Evolutionary conservation across 2,329 filamentous ascomycete species (phyloP).

Genomic region (Ophiocordyceps camponoti-floridani): DNA sequence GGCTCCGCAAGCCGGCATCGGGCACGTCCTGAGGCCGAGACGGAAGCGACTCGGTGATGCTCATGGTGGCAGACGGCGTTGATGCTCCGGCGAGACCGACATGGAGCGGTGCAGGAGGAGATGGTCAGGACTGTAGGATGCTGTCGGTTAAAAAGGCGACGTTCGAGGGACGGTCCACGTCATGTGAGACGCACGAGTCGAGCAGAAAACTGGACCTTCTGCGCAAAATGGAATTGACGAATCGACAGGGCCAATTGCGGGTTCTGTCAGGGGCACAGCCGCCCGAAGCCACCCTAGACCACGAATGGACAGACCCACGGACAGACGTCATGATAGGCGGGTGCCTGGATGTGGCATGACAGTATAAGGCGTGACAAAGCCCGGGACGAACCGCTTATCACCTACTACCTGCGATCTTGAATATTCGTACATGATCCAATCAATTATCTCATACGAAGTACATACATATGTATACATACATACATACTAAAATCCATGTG

Average conservation of each 20-base stretch:
- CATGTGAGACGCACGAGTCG: too few species aligned
- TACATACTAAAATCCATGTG: too few species aligned
- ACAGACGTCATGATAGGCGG: too few species aligned
- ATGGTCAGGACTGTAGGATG: too few species aligned
- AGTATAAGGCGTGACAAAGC: too few species aligned
- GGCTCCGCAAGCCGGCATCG: slow-evolving; percentile 64
- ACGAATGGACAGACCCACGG: background rate
- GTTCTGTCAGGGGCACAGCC: background rate
- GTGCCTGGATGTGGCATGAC: too few species aligned
- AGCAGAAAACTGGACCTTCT: too few species aligned
- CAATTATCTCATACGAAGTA: too few species aligned
- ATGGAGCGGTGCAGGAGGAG: slow-evolving; percentile 4
- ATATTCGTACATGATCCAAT: too few species aligned
- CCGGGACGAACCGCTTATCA: background rate
- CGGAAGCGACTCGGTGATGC: slow-evolving; percentile 15
- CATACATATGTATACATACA: too few species aligned
- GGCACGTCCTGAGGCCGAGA: slow-evolving; percentile 13
- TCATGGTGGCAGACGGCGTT: slow-evolving; percentile 7
- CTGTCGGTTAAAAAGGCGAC: background rate
- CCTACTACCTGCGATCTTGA: background rate
- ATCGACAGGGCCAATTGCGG: background rate
- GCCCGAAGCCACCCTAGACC: background rate
- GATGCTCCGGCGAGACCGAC: slow-evolving; percentile 3
- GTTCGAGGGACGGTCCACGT: background rate
- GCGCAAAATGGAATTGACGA: background rate